Percentiles rank a stretch among this genome's conserved stretches.
Evolutionary conservation across 1,284 basidiomycete genomes (phyloP).

Genomic region (Xanthoconium separans): DNA sequence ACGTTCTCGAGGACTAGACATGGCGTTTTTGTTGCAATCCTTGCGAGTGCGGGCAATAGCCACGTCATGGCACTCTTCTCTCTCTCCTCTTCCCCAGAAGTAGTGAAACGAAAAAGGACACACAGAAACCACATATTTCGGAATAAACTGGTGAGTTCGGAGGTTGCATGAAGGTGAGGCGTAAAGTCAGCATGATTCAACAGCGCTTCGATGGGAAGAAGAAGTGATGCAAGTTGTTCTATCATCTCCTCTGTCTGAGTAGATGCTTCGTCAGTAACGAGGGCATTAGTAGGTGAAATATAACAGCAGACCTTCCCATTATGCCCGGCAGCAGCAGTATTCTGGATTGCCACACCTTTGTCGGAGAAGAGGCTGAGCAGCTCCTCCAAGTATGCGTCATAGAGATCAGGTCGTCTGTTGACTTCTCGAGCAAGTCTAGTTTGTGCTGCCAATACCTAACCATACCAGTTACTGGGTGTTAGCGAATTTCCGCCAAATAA

Average conservation of each 20-base stretch:
- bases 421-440: conserved; percentile 84
- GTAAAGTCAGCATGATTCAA: conserved; percentile 77
- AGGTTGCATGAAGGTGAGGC: conserved; percentile 56
- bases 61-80: conserved; percentile 69
- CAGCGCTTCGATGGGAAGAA: conserved; percentile 89
- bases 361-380: conserved; percentile 86
- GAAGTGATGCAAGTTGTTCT: conserved; percentile 80
- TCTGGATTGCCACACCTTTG: conserved; percentile 90
- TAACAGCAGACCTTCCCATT: conserved; percentile 55
- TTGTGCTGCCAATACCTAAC: conserved; percentile 81
- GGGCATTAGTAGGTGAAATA: neutral
- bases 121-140: conserved; percentile 95
- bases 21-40: conserved; percentile 89
- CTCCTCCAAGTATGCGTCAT: conserved; percentile 81
- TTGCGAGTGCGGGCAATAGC: conserved; percentile 72
- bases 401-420: conserved; percentile 68
- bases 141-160: conserved; percentile 80
- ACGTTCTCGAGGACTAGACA: conserved; percentile 81
- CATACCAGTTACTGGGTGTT: neutral
- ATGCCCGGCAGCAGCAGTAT: conserved; percentile 63
- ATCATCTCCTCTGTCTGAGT: conserved; percentile 80
- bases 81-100: conserved; percentile 41
- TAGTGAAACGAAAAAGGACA: conserved; percentile 76
- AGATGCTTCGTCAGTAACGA: conserved; percentile 10
- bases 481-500: neutral